These are phyloP conservation scores for Nitzschia putrida DNA, from an alignment of 108 stramenopile species.

Conservation along the genomic window DNA sequence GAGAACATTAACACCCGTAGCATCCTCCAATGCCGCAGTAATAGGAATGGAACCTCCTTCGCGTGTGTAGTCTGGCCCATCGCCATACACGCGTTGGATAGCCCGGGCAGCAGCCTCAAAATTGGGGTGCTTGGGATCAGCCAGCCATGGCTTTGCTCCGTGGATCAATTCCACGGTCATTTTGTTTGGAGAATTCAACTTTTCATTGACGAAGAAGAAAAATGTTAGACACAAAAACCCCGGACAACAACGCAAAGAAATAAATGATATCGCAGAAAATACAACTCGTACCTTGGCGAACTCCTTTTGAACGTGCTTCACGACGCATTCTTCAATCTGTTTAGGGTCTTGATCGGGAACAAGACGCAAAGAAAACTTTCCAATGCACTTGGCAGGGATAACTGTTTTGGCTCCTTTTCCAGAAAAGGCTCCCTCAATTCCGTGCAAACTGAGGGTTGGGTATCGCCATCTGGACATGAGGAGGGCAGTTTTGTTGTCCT, in stretches of 20 bases:
- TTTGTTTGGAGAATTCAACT: conserved; percentile 64
- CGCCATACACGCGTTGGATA: conserved; percentile 66
- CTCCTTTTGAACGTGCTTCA: conserved; percentile 55
- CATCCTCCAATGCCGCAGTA: conserved; percentile 71
- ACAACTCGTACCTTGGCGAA: conserved; percentile 47
- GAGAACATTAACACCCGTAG: conserved; percentile 84
- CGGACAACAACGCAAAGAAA: not conserved
- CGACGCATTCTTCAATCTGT: conserved; percentile 57
- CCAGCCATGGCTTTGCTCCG: conserved; percentile 77
- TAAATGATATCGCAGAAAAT: not conserved
- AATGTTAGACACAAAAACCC: not conserved
- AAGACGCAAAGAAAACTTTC: conserved; percentile 82
- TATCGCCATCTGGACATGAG: conserved; percentile 84
- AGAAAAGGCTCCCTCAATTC: conserved; percentile 83
- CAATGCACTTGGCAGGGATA: conserved; percentile 72
- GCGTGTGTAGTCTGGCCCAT: conserved; percentile 70
- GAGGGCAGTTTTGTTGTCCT: conserved; percentile 62
- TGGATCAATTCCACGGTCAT: conserved; percentile 59
- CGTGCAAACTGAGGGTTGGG: conserved; percentile 83
- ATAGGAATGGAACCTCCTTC: conserved; percentile 87
- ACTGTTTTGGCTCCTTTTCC: conserved; percentile 85
- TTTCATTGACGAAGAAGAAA: not conserved
- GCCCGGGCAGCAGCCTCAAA: conserved; percentile 76
- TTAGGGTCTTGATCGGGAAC: conserved; percentile 80
- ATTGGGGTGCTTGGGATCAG: conserved; percentile 79